Conservation (phyloP, 2,329 filamentous ascomycete species). For the Tolypocladium tundrense region DNA sequence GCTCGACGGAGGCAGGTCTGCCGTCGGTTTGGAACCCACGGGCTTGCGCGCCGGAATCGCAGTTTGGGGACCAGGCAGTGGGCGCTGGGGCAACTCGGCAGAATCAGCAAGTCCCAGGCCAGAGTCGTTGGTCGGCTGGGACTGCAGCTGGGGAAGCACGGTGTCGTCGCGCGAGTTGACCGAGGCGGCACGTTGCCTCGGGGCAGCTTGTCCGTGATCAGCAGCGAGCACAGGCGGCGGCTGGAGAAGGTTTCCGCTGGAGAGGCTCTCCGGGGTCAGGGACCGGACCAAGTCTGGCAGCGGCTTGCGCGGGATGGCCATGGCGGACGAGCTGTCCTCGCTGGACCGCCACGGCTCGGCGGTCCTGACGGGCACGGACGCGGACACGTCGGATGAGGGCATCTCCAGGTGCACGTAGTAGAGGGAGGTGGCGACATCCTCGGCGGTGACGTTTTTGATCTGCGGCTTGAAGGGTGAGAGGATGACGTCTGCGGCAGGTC, state of each 20-base stretch:
- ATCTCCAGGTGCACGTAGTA: slow-evolving; percentile 74
- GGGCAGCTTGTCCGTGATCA: neutral
- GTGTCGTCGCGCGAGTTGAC: slow-evolving; percentile 10
- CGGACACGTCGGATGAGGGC: slow-evolving; percentile 41
- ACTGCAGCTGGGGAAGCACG: slow-evolving; percentile 1
- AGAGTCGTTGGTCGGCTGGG: slow-evolving; percentile 5
- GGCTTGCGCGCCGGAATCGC: slow-evolving; percentile 16
- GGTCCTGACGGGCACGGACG: slow-evolving; percentile 13
- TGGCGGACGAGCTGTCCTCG: slow-evolving; percentile 29
- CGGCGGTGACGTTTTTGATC: slow-evolving; percentile 75
- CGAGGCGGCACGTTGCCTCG: slow-evolving; percentile 8
- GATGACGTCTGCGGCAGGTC: slow-evolving; percentile 62
- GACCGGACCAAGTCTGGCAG: slow-evolving; percentile 26
- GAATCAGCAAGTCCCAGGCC: slow-evolving; percentile 4
- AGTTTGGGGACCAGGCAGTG: slow-evolving; percentile 7
- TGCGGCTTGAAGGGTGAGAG: slow-evolving; percentile 85
- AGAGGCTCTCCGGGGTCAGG: slow-evolving; percentile 13
- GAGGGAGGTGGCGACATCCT: slow-evolving; percentile 77
- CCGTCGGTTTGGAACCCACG: slow-evolving; percentile 13
- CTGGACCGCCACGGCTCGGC: slow-evolving; percentile 29
- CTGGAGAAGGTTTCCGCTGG: slow-evolving; percentile 2
- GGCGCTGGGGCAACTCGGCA: slow-evolving; percentile 1
- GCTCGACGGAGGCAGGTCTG: neutral
- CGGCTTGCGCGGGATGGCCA: slow-evolving; percentile 44
- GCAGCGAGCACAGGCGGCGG: neutral